Conservation (phyloP, 345 rosid genomes). For the Syzygium aqueum region DNA sequence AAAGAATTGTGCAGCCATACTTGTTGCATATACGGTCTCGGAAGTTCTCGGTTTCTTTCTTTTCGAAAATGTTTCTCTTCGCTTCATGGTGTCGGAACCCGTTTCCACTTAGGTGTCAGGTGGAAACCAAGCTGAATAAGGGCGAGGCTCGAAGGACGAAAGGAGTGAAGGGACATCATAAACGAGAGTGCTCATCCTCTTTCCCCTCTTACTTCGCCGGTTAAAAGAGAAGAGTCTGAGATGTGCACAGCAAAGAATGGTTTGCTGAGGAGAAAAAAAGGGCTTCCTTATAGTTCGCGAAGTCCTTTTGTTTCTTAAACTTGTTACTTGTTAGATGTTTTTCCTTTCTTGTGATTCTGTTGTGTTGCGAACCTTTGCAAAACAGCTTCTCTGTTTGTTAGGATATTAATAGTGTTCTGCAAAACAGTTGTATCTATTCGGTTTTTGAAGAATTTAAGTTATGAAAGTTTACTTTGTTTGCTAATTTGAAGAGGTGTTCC, state of each 20-base stretch:
- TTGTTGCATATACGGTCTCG: constrained; percentile 16
- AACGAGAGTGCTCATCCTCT: constrained; percentile 96
- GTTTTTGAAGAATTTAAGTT: neutral
- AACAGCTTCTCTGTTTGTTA: neutral
- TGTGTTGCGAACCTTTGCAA: neutral
- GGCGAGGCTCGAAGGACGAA: constrained; percentile 34
- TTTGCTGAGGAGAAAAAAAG: constrained; percentile 19
- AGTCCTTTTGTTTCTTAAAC: neutral
- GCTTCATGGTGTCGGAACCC: constrained; percentile 12
- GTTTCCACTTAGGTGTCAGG: constrained; percentile 21
- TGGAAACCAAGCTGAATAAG: constrained; percentile 26
- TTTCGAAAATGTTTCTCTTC: constrained; percentile 12
- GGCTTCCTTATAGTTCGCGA: constrained; percentile 21
- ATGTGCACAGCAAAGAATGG: constrained; percentile 7
- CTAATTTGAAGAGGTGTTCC: neutral
- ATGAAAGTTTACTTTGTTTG: neutral
- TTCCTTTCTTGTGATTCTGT: neutral
- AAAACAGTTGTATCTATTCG: neutral
- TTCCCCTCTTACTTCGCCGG: constrained; percentile 36
- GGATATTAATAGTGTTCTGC: neutral
- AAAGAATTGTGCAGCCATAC: constrained; percentile 44
- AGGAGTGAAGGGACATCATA: constrained; percentile 63
- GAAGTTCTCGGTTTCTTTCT: constrained; percentile 19
- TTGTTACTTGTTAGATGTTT: neutral
- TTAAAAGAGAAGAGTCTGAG: neutral